phyloP scores from a whole-genome alignment of 2,329 filamentous ascomycete genomes.

The Colletotrichum sp. region DNA sequence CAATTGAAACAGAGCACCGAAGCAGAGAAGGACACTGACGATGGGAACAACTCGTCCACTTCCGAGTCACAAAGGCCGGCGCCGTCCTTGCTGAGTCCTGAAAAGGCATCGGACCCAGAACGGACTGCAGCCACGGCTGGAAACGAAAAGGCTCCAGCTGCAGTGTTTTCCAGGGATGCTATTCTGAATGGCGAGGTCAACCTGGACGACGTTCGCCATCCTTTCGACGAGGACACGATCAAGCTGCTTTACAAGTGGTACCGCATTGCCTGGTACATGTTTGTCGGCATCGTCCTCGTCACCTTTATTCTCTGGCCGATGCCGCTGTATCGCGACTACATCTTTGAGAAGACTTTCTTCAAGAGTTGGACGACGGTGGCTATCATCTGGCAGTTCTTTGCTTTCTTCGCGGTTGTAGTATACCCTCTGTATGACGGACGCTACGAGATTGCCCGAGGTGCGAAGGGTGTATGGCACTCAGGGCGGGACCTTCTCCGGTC shows the following conservation, averaged over 20 bases:
- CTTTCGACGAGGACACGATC: not conserved
- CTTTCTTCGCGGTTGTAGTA: not conserved
- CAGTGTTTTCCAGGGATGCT: not conserved
- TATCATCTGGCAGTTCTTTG: conserved; percentile 47
- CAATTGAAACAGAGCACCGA: not conserved
- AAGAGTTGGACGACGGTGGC: conserved; percentile 54
- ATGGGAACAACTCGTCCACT: not conserved
- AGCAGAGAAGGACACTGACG: not conserved
- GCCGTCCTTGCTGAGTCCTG: not conserved
- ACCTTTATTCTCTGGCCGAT: conserved; percentile 48
- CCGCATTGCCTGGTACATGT: not conserved
- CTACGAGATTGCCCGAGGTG: not conserved
- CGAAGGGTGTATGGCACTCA: not conserved
- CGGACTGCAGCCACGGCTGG: not conserved
- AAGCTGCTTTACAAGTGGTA: not conserved
- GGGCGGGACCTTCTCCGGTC: not conserved
- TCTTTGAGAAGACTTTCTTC: conserved; percentile 54
- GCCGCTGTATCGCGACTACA: conserved; percentile 58
- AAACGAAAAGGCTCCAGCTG: not conserved
- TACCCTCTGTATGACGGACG: not conserved
- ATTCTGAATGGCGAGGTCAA: not conserved
- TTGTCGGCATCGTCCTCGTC: not conserved
- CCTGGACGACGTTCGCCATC: not conserved
- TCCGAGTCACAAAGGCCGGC: not conserved
- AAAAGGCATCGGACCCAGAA: not conserved